phyloP scores from a whole-genome alignment of 306 rosid species.

The Hippophae rhamnoides region DNA sequence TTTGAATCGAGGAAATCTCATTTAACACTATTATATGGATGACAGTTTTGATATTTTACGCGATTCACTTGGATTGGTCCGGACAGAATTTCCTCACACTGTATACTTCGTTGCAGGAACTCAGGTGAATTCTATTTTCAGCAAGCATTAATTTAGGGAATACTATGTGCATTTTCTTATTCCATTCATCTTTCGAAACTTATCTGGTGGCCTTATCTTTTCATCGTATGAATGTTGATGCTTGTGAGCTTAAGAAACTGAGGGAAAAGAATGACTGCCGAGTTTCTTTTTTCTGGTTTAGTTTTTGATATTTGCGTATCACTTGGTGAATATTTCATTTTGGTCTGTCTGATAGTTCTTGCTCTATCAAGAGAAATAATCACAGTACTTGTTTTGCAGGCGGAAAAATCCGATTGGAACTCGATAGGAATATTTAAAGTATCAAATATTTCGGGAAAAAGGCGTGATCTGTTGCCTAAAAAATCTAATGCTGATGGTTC shows the following conservation, averaged over 20 bases:
- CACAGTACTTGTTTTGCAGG: slow-evolving; percentile 36
- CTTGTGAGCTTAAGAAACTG: background rate
- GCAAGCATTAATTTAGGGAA: too few relatives aligned
- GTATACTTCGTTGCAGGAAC: slow-evolving; percentile 81
- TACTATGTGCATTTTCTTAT: too few relatives aligned
- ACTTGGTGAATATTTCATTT: too few relatives aligned
- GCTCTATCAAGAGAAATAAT: background rate
- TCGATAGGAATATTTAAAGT: slow-evolving; percentile 77
- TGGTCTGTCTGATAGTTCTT: background rate
- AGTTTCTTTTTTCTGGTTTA: too few relatives aligned
- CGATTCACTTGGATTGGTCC: slow-evolving; percentile 63
- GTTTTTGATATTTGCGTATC: too few relatives aligned
- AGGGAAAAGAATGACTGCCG: background rate
- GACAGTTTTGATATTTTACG: slow-evolving; percentile 78
- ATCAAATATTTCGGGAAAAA: slow-evolving; percentile 75
- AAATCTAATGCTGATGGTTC: slow-evolving; percentile 41
- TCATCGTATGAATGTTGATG: too few relatives aligned
- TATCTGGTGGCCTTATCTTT: too few relatives aligned
- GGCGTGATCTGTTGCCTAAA: slow-evolving; percentile 55
- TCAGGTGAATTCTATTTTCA: slow-evolving; percentile 46
- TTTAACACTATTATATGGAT: slow-evolving; percentile 11
- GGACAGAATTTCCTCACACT: slow-evolving; percentile 75
- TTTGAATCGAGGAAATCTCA: background rate
- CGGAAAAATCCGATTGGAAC: slow-evolving; percentile 70
- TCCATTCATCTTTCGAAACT: too few relatives aligned